phyloP scores from a whole-genome alignment of 148 eudicot genomes.

The Rhododendron molle region DNA sequence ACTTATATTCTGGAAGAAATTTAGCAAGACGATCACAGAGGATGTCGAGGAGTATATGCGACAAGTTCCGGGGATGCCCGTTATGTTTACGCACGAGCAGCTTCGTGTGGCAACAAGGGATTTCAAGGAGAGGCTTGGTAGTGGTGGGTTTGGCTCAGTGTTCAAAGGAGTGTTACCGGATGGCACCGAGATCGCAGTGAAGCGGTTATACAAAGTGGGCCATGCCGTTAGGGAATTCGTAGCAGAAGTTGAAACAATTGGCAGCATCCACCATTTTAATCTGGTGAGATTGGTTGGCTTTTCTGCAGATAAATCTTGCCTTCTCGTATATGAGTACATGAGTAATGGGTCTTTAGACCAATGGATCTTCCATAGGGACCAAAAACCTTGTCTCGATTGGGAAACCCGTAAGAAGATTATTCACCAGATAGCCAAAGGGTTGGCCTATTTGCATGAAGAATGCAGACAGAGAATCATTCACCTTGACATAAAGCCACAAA shows the following conservation, averaged over 20 bases:
- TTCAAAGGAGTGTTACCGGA: conserved; percentile 8
- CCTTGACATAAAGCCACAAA: conserved; percentile 20
- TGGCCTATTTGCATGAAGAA: conserved; percentile 19
- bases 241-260: conserved; percentile 17
- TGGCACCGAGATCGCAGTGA: conserved; percentile 10
- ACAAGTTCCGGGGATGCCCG: conserved; percentile 10
- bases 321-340: conserved; percentile 14
- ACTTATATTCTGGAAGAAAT: background rate
- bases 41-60: background rate
- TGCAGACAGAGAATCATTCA: conserved; percentile 18
- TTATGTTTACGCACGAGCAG: conserved; percentile 5
- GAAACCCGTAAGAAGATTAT: conserved; percentile 9
- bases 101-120: conserved; percentile 3
- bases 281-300: conserved; percentile 15
- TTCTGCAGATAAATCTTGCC: conserved; percentile 8
- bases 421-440: conserved; percentile 14
- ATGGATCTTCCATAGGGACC: conserved; percentile 5
- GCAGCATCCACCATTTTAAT: conserved; percentile 16
- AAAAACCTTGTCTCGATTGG: conserved; percentile 5
- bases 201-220: conserved; percentile 4
- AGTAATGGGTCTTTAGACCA: conserved; percentile 11
- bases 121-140: conserved; percentile 8
- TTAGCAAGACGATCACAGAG: background rate
- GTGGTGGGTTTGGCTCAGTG: conserved; percentile 18
- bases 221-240: conserved; percentile 6